These are phyloP conservation scores for Vanilla planifolia DNA, from an alignment of 106 monocot species.

Conservation along the genomic window DNA sequence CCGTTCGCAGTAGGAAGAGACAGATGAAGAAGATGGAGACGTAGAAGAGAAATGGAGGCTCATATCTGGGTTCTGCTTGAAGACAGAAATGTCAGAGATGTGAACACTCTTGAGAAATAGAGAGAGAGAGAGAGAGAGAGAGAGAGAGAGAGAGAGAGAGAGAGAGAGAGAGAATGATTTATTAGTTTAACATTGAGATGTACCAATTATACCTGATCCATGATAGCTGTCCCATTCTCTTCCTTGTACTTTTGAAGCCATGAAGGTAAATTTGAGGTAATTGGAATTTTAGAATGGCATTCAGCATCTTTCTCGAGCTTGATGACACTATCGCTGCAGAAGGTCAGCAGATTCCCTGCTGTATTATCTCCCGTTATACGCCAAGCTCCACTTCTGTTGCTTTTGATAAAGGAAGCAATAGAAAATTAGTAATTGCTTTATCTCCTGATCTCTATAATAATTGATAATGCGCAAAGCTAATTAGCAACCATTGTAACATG, in stretches of 20 bases:
- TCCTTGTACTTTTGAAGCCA: conserved; percentile 68
- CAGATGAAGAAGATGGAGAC: conserved; percentile 30
- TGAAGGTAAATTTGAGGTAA: conserved; percentile 40
- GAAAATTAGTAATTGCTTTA: conserved; percentile 2
- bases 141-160: too few relatives aligned
- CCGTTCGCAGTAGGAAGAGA: conserved; percentile 22
- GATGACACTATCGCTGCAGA: conserved; percentile 18
- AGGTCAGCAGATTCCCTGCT: conserved; percentile 21
- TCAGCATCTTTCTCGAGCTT: conserved; percentile 23
- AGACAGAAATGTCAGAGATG: too few relatives aligned
- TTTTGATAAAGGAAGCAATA: conserved; percentile 10
- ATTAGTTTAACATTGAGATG: too few relatives aligned
- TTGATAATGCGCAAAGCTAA: too few relatives aligned
- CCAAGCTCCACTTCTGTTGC: conserved; percentile 25
- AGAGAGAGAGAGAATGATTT: too few relatives aligned
- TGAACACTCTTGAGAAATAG: too few relatives aligned
- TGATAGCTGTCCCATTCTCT: conserved; percentile 14
- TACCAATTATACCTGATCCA: conserved; percentile 41
- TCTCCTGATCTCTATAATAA: too few relatives aligned
- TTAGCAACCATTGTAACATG: too few relatives aligned
- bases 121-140: too few relatives aligned
- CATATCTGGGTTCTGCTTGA: conserved; percentile 22
- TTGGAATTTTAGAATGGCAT: conserved; percentile 1
- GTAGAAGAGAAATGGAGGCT: conserved; percentile 30
- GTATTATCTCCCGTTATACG: conserved; percentile 12